Base-by-base conservation (phyloP, 257 asterid genomes). In the Ajuga chamaepitys region DNA sequence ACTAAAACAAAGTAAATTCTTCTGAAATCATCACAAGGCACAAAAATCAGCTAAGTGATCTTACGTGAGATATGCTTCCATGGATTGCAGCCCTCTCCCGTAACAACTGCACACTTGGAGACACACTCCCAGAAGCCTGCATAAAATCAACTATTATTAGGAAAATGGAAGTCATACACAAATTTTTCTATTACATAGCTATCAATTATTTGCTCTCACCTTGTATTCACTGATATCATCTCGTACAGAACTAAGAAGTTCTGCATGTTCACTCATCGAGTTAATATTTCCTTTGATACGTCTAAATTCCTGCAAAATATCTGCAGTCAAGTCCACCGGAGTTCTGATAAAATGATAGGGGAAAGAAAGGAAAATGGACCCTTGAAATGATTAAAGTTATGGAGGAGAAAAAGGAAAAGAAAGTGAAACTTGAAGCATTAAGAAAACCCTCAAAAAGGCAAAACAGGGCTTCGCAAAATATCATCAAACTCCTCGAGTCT, bases 81-180 rank as follows among this genome's bases (percentile, higher is more conserved):
- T 87, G 95, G 59, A 87, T 81, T 9, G 94, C 77, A 74, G 96
- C 95, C 77, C 98, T 87, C 85, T 89, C 95, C 57, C 97, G 75
- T 61, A 87, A 71, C 61, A 92, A 44, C 63, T 83, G 97, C 85
- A 79, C 68, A 67, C 81, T 75, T 35, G 93, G 92, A 18, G 96
- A 86, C 68, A 67, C 76, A 69, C 84, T 91, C 34, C 92, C 98
- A 73, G 93, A 88, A 70, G 95, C 93, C 95, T 91, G 87, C 73
- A 79, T 53, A 42, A 18, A 69, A 59, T 62, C 52, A 71, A 58
- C 67, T 48, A 24, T 55, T 48, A 24, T 55, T 21, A 61, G 37
- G 26, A 61, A 59, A 47, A 63, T 64, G 35, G 67, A 53, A 61
- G 71, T 45, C 65, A 42, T 56, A 53, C 56, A 44, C 44, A 56